A percentile compares a stretch with the other conserved stretches of the same genome.
Conservation (phyloP, 2,329 filamentous ascomycete genomes). For the Fusarium veterinarium region DNA sequence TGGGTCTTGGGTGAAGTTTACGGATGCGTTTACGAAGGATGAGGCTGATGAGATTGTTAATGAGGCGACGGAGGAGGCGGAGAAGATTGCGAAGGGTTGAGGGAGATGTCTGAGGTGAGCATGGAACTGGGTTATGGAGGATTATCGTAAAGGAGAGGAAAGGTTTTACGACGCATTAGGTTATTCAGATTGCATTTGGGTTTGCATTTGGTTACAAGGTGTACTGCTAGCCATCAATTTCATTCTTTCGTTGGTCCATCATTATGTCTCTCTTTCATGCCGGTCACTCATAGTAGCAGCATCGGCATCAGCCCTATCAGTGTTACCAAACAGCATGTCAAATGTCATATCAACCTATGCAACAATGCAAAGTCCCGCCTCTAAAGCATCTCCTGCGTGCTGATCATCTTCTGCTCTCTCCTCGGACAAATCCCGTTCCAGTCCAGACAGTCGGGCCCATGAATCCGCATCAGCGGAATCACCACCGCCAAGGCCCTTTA, state of each 20-base stretch:
- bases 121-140: not conserved
- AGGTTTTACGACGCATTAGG: fast-evolving
- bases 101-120: not conserved
- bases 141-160: too few relatives aligned
- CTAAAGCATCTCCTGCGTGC: not conserved
- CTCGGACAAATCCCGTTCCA: not conserved
- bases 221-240: not conserved
- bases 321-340: not conserved
- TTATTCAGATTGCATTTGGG: not conserved
- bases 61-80: slow-evolving; percentile 33
- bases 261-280: not conserved
- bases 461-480: not conserved
- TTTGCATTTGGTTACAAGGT: not conserved
- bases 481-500: not conserved
- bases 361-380: not conserved
- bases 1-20: slow-evolving; percentile 38
- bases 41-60: slow-evolving; percentile 31
- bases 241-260: not conserved
- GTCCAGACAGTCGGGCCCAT: not conserved
- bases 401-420: not conserved
- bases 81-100: slow-evolving; percentile 21
- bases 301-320: not conserved
- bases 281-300: not conserved
- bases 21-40: slow-evolving; percentile 35
- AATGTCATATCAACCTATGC: not conserved